Base-by-base conservation (phyloP, 2,329 filamentous ascomycete genomes). In the Shiraia sp. region DNA sequence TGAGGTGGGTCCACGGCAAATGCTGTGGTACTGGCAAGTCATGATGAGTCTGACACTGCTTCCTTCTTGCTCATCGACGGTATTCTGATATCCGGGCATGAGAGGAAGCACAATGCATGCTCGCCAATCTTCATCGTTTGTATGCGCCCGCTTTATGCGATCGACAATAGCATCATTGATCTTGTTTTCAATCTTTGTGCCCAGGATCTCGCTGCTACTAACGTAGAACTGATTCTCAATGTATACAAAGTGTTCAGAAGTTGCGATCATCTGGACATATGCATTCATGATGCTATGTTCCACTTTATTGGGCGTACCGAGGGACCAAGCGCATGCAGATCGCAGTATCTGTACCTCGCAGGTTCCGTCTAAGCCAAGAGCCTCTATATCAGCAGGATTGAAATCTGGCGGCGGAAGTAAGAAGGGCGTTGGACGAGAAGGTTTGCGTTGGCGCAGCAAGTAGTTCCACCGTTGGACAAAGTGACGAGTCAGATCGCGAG, bases 181-280 rank as follows among this genome's bases (percentile, higher is more conserved):
- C 53, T 86, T 84, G 69, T 99, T 99, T 66, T 90, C 81, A 50
- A 99, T 93, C 64, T 85, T 89, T 10, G 87, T 88, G 37, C 87
- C 88, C 57, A 96, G 84, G 4, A 91, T 90, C 61, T 93, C 87
- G 36, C 88, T 93, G 54, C 89, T 95, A 25, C 89, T 95, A 68
- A 99, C 88, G 74, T 95, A 99, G 72, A 97, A 99, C 64, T 99
- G 93, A 65, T 99, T 99, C 68, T 99, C 93, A 53, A 97, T 96
- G 70, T 99, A 97, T 36, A 97, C 89, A 61, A 96, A 96, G 68
- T 97, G 93, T 33, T 99, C 90, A 2, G 90, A 96, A 51, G 92
- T 87, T 53, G 93, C 86, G 55, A 99, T 99, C 76, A 95, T 83
- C 66, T 95, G 93, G 55, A 95, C 81, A 63, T 97, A 97, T 3